Base-by-base conservation (phyloP, 495 filamentous ascomycete species). In the Aspergillus haitiensis region DNA sequence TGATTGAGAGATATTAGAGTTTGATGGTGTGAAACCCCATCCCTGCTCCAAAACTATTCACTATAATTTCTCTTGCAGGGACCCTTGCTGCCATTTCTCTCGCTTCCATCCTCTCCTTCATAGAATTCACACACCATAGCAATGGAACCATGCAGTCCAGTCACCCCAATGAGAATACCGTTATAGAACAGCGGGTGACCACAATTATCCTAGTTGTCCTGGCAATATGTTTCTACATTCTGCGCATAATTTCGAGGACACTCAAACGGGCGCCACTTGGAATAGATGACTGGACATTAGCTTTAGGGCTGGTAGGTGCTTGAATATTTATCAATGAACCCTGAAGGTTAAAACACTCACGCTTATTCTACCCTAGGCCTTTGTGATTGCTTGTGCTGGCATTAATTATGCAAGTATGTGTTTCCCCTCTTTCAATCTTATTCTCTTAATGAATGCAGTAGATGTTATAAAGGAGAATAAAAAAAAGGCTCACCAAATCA, bases 171-270 rank as follows among this genome's bases (percentile, higher is more conserved):
- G 55, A 57, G 5, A 57, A 31, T 31, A 57, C 42, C 35, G 40
- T 36, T n/a, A 8, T 40, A 8, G 47, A 55, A 8, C 58, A 60
- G 42, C 21, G 50, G 42, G 58, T 60, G 31, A 60, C 58, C 8
- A 60, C 58, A 3, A n/a, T 60, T 37, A 40, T 48, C 21, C 6
- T 60, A 31, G 0, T 34, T 1, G 31, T 15, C 12, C 33, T 55
- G 39, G 40, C 50, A 16, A 32, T 54, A 47, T 48, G 27, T 11
- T 60, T 60, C n/a, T 15, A 54, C n/a, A 6, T 49, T 21, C 27
- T 60, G n/a, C 34, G 58, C 6, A 7, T 55, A 1, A 9, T 55
- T n/a, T 32, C 58, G n/a, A 40, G 58, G 21, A 36, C 21, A 13
- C 27, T 46, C 1, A 60, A 60, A 40, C 58, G 40, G 7, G 58